These are phyloP conservation scores for Hibiscus mutabilis DNA, from an alignment of 345 rosid genomes.

Conservation along the genomic window DNA sequence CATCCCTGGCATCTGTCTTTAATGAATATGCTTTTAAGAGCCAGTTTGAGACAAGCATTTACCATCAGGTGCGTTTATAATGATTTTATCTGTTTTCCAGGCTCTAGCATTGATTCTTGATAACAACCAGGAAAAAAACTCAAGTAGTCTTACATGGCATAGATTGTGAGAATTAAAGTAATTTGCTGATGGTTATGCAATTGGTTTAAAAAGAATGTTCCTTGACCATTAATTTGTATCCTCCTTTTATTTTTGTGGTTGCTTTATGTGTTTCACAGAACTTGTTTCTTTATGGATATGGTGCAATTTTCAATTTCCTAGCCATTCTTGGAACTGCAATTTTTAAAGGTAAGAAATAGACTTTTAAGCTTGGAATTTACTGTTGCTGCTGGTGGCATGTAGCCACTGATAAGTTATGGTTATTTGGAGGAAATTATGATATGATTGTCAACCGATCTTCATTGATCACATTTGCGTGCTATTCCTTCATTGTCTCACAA, in stretches of 20 bases:
- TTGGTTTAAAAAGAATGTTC: background rate
- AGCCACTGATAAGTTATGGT: background rate
- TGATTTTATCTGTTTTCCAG: background rate
- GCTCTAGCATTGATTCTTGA: background rate
- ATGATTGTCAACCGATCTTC: background rate
- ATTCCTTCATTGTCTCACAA: background rate
- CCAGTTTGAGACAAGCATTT: constrained; percentile 95
- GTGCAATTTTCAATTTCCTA: constrained; percentile 96
- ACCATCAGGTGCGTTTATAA: constrained; percentile 68
- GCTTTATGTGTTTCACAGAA: constrained; percentile 50
- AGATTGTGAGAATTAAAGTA: background rate
- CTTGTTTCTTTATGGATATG: constrained; percentile 32
- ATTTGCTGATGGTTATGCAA: background rate
- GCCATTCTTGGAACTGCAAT: constrained; percentile 61
- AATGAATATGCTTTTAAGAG: constrained; percentile 63
- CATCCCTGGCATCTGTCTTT: constrained; percentile 70
- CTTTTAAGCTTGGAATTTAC: background rate
- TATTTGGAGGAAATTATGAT: constrained; percentile 5
- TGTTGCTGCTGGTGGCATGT: background rate
- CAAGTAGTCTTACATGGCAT: background rate
- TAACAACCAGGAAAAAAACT: background rate
- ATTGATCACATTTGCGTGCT: background rate
- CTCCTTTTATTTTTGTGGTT: background rate
- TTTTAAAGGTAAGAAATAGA: constrained; percentile 50
- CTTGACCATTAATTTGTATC: background rate